phyloP scores from a whole-genome alignment of 2,329 filamentous ascomycete species.

The Neocucurbitaria cava region DNA sequence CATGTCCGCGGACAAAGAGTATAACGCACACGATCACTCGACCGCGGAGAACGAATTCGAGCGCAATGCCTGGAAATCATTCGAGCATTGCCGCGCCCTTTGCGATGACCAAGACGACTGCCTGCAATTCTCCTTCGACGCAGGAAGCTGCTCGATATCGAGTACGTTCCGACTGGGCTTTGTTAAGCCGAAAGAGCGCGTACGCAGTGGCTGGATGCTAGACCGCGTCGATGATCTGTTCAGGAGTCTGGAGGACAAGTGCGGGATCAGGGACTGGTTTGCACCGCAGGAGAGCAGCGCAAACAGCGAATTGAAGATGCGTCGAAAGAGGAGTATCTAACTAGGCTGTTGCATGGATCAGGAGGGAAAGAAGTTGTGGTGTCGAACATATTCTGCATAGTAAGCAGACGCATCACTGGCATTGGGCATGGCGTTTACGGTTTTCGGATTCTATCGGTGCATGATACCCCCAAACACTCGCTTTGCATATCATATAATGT shows the following conservation, averaged over 20 bases:
- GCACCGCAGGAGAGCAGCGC: conserved; percentile 24
- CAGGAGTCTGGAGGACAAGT: conserved; percentile 36
- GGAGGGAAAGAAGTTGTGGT: conserved; percentile 49
- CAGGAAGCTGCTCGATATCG: conserved; percentile 41
- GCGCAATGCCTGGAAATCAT: conserved; percentile 45
- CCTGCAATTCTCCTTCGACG: conserved; percentile 45
- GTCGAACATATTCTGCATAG: conserved; percentile 28
- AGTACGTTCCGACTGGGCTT: conserved; percentile 42
- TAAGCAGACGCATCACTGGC: neutral
- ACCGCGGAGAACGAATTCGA: conserved; percentile 28
- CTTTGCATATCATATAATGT: neutral
- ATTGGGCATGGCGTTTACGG: neutral
- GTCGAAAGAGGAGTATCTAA: conserved; percentile 15
- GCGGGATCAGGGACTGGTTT: conserved; percentile 45
- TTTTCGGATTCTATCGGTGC: neutral
- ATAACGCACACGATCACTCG: conserved; percentile 43
- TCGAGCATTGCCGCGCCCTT: conserved; percentile 42
- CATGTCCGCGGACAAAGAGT: conserved; percentile 44
- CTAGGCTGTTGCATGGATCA: conserved; percentile 2
- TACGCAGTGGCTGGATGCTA: conserved; percentile 45
- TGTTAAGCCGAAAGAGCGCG: conserved; percentile 33
- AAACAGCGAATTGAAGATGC: conserved; percentile 22
- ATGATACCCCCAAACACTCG: neutral
- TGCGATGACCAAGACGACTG: conserved; percentile 44
- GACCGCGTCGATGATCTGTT: conserved; percentile 46